Conservation (phyloP, 768 basidiomycete genomes). For the Mycena amicta region DNA sequence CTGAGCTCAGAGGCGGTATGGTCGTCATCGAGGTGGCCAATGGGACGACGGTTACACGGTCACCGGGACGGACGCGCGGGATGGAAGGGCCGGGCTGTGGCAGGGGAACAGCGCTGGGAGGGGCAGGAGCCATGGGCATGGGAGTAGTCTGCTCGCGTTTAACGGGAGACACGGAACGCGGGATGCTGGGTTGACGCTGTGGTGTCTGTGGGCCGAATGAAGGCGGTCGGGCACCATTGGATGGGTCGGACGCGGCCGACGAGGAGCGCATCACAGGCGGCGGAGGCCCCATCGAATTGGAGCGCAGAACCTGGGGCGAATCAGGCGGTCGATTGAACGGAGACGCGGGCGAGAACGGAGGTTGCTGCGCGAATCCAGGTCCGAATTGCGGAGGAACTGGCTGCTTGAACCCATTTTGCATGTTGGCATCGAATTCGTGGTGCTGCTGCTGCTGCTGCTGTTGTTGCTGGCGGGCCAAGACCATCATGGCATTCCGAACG, state of each 20-base stretch:
- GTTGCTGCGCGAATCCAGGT: slow-evolving; percentile 2
- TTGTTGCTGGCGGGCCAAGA: slow-evolving; percentile 6
- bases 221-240: slow-evolving; percentile 2
- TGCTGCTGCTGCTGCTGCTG: slow-evolving; percentile 15
- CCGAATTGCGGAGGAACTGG: slow-evolving; percentile 17
- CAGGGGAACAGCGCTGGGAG: slow-evolving; percentile 27
- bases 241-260: slow-evolving; percentile 9
- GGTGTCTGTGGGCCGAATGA: slow-evolving; percentile 14
- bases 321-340: slow-evolving; percentile 18
- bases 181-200: slow-evolving; percentile 7
- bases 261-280: slow-evolving; percentile 9
- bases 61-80: slow-evolving; percentile 56
- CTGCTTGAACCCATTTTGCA: slow-evolving; percentile 17
- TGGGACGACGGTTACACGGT: slow-evolving; percentile 64
- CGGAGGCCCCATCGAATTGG: slow-evolving; percentile 20
- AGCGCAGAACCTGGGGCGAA: slow-evolving; percentile 13
- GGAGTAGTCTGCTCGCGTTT: slow-evolving; percentile 7
- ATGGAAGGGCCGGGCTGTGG: slow-evolving; percentile 47
- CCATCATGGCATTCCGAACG: slow-evolving; percentile 1
- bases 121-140: slow-evolving; percentile 1
- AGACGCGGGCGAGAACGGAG: slow-evolving; percentile 7
- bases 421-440: neutral
- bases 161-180: slow-evolving; percentile 16
- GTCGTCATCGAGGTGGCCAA: slow-evolving; percentile 50
- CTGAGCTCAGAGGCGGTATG: slow-evolving; percentile 55